Evolutionary conservation across 2,329 filamentous ascomycete species (phyloP), one percentile per base, ranked within the genome.

Genomic region (Exophiala spinifera): DNA sequence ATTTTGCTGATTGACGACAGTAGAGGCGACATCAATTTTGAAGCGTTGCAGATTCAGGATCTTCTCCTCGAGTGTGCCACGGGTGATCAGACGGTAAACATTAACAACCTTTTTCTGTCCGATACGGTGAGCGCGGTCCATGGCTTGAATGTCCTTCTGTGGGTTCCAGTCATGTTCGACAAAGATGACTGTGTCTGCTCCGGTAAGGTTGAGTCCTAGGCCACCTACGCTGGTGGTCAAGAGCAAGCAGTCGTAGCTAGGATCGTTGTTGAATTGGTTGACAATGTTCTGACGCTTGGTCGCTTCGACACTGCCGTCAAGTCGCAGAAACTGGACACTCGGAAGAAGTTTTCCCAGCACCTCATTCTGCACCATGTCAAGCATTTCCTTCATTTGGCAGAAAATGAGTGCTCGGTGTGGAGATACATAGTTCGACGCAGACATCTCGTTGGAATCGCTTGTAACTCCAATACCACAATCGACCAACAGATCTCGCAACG

Each of bases 41-140:
- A 99, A 99, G 48, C 94, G 87, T 83, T 99, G 94, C 53, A 99
- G 85, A 68, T 88, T 95, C 66, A 99, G 77, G 67, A 99, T 99
- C 82, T 99, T 99, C 78, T 99, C 94, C 72, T 99, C 94, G 46
- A 99, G 76, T 1, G 95, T 99, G 59, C 94, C 94, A 63, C 94
- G 83, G 4, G 94, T 99, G 66, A 99, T 94, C 62, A 99, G 80
- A 20, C 94, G 90, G 73, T 99, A 99, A 14, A 99, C 94, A 67
- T 99, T 99, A 64, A 99, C 94, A 34, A 97, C 94, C 81, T 97
- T 99, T 84, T 99, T 99, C 76, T 99, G 94, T 1, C 94, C 94
- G 65, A 99, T 97, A 64, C 94, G 86, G 78, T 99, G 94, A 7
- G 94, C 94, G 56, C 94, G 90, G 69, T 99, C 94, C 94, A 99